Base-by-base conservation (phyloP, 192 early-diverging fungal genomes). In the Gryganskiella cystojenkinii region DNA sequence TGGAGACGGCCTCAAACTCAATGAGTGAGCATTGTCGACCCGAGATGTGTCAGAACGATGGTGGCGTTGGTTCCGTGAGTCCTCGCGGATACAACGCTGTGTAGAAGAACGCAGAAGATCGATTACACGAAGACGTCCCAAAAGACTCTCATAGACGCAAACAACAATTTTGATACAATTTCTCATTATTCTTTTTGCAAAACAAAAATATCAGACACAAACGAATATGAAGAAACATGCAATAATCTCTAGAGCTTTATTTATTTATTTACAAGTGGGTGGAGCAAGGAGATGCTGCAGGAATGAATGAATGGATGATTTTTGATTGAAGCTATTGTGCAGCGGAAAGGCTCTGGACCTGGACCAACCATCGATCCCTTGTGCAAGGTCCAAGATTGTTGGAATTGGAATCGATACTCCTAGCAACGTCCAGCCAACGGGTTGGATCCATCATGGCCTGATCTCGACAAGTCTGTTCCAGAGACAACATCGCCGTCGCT, bases 11-110 rank as follows among this genome's bases (percentile, higher is more conserved):
- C 2, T 61, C 54, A 0, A 84, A 84, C 54, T 67, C 80, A 8
- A n/a, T n/a, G n/a, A 84, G 81, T 31, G 74, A 78, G 31, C 85
- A 86, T 45, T 86, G 85, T 46, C 79, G 78, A 46, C 85, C 85
- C 1, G 74, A 84, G 17, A 67, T 86, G 51, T 86, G 85, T 31
- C 67, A 61, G 33, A 78, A 69, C 44, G 74, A 69, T 8, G 60
- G 54, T 31, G 0, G 22, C 4, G 50, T 10, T 14, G 15, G 35
- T 47, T 15, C 45, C 6, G 33, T 24, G 54, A 30, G 3, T 47
- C 37, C n/a, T 22, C 55, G 74, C 22, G 74, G 74, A 20, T 35
- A 51, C 15, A 78, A 63, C 52, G 61, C 49, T 22, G 74, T 75
- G 27, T 75, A 66, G 40, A 54, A n/a, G 33, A 40, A 10, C 45